phyloP scores from a whole-genome alignment of 371 early-diverging fungal species.

The Gilbertella persicaria region DNA sequence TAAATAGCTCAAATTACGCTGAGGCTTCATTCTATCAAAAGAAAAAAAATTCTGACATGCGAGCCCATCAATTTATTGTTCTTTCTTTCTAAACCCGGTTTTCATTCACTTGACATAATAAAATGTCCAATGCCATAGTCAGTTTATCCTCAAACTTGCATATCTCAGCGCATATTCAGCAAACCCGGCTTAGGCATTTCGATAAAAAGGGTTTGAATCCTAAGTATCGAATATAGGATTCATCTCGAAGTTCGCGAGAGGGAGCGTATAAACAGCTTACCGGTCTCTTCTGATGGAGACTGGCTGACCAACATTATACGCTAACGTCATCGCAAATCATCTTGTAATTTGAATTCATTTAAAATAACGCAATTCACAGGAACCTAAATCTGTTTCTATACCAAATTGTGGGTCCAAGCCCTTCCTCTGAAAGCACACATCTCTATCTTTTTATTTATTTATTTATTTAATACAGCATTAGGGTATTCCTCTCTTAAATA shows the following conservation, averaged over 20 bases:
- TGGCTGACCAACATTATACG: slow-evolving; percentile 18
- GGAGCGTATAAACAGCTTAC: slow-evolving; percentile 30
- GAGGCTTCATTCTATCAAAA: background rate
- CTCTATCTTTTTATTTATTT: background rate
- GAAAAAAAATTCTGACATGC: background rate
- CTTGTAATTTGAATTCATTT: background rate
- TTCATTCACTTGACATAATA: slow-evolving; percentile 2
- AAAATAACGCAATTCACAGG: background rate
- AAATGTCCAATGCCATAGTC: slow-evolving; percentile 41
- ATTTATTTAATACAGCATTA: background rate
- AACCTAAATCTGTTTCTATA: background rate
- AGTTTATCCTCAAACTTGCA: slow-evolving; percentile 40
- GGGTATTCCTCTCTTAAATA: slow-evolving; percentile 13
- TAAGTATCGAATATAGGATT: slow-evolving; percentile 21
- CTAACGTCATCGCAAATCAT: slow-evolving; percentile 26
- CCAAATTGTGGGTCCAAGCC: slow-evolving; percentile 21
- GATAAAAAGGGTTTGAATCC: slow-evolving; percentile 18
- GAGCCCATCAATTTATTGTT: too few relatives aligned
- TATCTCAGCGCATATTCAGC: slow-evolving; percentile 41
- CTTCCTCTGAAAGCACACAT: too few relatives aligned
- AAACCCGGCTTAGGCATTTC: slow-evolving; percentile 41
- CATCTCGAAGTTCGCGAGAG: slow-evolving; percentile 27
- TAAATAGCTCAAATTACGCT: too few relatives aligned
- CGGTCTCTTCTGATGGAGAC: slow-evolving; percentile 18
- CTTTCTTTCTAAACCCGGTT: background rate